Percentiles rank a stretch among this genome's conserved stretches.
phyloP scores from a whole-genome alignment of 1,284 basidiomycete species.

The Rhodotorula glutinis region DNA sequence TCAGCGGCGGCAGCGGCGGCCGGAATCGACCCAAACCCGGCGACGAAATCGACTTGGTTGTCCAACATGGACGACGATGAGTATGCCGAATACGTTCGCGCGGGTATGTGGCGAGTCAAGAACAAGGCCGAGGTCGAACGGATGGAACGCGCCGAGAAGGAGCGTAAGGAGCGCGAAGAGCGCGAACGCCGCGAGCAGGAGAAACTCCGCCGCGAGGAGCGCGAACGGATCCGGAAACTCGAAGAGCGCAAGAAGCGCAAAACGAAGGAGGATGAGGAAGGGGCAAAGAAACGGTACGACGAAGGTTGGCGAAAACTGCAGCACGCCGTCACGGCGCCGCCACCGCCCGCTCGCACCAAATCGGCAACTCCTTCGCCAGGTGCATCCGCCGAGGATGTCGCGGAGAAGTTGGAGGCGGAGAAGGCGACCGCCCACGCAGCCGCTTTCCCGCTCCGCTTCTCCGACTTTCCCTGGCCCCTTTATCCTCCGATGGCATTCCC shows the following conservation, averaged over 20 bases:
- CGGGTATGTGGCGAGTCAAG: slow-evolving; percentile 70
- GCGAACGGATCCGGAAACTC: slow-evolving; percentile 56
- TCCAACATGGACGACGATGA: slow-evolving; percentile 73
- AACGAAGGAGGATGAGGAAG: slow-evolving; percentile 15
- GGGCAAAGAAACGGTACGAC: slow-evolving; percentile 23
- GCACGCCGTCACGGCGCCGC: slow-evolving; percentile 11
- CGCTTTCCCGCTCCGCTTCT: slow-evolving; percentile 22
- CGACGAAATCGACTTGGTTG: not conserved
- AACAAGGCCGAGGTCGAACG: slow-evolving; percentile 60
- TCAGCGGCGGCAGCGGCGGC: slow-evolving; percentile 23
- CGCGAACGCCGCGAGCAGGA: slow-evolving; percentile 42
- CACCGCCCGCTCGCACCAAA: not conserved
- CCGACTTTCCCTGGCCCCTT: slow-evolving; percentile 38
- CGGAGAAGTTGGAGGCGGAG: not conserved
- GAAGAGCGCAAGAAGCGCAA: slow-evolving; percentile 49
- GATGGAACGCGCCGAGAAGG: slow-evolving; percentile 43
- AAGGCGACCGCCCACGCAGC: slow-evolving; percentile 4
- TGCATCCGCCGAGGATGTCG: not conserved
- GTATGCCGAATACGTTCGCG: slow-evolving; percentile 72
- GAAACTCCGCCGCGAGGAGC: slow-evolving; percentile 58
- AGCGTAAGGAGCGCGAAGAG: slow-evolving; percentile 16
- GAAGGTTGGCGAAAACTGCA: slow-evolving; percentile 28
- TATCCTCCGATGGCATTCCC: slow-evolving; percentile 35
- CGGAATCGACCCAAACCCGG: slow-evolving; percentile 4
- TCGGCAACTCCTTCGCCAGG: not conserved